These are phyloP conservation scores for Blastobotrys apis DNA, from an alignment of 1,139 yeast species.

Conservation along the genomic window DNA sequence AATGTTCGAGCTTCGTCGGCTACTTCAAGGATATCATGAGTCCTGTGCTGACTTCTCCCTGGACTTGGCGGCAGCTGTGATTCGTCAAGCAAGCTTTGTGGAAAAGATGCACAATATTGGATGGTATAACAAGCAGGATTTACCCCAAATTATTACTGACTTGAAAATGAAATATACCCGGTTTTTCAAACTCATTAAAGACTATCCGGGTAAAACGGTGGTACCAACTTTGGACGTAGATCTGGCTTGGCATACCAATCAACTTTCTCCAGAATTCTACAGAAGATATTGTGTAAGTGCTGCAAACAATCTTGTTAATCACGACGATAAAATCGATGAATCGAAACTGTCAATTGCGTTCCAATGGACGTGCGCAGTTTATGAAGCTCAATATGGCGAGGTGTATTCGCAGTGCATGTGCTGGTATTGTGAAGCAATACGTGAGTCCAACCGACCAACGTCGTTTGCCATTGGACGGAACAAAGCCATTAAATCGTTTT, in stretches of 20 bases:
- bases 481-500: constrained; percentile 1
- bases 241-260: constrained; percentile 43
- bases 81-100: constrained; percentile 37
- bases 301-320: constrained; percentile 30
- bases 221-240: constrained; percentile 43
- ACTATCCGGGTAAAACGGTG: constrained; percentile 17
- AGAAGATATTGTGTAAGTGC: constrained; percentile 25
- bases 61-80: constrained; percentile 37
- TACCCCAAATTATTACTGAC: constrained; percentile 27
- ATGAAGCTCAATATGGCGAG: constrained; percentile 25
- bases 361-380: constrained; percentile 28
- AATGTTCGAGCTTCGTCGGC: neutral
- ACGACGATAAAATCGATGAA: constrained; percentile 35
- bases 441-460: constrained; percentile 14
- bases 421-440: constrained; percentile 31
- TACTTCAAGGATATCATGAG: constrained; percentile 26
- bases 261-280: constrained; percentile 33
- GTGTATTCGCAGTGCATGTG: constrained; percentile 36
- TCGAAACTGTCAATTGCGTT: constrained; percentile 28
- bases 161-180: constrained; percentile 32
- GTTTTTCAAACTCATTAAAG: constrained; percentile 30
- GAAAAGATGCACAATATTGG: constrained; percentile 35
- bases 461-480: neutral
- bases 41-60: constrained; percentile 19
- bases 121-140: constrained; percentile 34